These are phyloP conservation scores for Salix arbutifolia DNA, from an alignment of 345 rosid genomes.

Conservation along the genomic window DNA sequence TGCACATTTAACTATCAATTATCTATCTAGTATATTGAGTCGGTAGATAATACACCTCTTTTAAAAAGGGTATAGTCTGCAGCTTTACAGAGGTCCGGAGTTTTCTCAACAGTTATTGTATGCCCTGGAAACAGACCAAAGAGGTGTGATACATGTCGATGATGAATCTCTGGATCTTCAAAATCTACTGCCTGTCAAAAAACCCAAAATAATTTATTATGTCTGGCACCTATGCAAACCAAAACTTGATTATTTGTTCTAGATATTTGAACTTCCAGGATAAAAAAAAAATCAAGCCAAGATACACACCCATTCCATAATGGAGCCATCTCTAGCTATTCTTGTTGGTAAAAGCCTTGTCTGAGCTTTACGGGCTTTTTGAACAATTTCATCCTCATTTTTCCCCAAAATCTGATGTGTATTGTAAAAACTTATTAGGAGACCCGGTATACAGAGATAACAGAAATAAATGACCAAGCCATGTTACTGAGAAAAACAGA, in stretches of 20 bases:
- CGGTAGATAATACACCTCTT: constrained; percentile 49
- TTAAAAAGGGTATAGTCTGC: constrained; percentile 60
- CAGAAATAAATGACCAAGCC: not conserved
- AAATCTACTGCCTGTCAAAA: constrained; percentile 62
- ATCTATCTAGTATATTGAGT: not conserved
- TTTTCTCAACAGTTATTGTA: constrained; percentile 56
- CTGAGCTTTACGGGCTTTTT: constrained; percentile 52
- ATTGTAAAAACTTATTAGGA: not conserved
- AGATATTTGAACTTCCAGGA: not conserved
- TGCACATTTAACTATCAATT: not conserved
- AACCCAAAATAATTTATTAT: not conserved
- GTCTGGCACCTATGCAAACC: not conserved
- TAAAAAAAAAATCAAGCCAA: not conserved
- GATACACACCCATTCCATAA: constrained; percentile 84
- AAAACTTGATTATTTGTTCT: not conserved
- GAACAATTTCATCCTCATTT: constrained; percentile 47
- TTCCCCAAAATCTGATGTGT: constrained; percentile 55
- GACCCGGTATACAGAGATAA: not conserved
- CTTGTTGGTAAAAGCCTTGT: constrained; percentile 65
- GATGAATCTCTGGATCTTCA: constrained; percentile 72
- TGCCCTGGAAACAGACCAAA: constrained; percentile 95
- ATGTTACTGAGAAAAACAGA: constrained; percentile 25
- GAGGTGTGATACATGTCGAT: constrained; percentile 85
- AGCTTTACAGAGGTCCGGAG: constrained; percentile 76
- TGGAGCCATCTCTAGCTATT: constrained; percentile 74